Conservation (phyloP, 345 rosid species). For the Nephelium lappaceum region DNA sequence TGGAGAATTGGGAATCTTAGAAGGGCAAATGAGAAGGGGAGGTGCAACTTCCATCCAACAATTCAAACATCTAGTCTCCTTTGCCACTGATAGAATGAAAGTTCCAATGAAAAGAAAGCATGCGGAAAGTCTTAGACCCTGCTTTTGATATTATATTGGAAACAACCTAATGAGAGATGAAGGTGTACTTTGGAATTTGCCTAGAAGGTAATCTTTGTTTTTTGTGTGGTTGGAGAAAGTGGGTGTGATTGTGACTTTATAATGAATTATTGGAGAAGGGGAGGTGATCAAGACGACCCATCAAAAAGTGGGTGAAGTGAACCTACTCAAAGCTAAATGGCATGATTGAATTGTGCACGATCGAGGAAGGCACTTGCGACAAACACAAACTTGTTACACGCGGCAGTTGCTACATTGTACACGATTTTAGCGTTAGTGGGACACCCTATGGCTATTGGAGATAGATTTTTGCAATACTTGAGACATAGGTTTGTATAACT, state of each 20-base stretch:
- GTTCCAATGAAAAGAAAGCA: neutral
- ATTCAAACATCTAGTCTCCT: constrained; percentile 24
- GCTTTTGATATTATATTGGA: neutral
- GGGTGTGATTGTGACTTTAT: neutral
- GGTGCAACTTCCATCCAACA: constrained; percentile 46
- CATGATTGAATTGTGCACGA: constrained; percentile 7
- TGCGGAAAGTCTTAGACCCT: too few relatives aligned
- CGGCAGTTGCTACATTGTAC: too few relatives aligned
- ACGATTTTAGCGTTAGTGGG: too few relatives aligned
- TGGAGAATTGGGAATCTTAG: constrained; percentile 28
- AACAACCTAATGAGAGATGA: too few relatives aligned
- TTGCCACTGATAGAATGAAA: constrained; percentile 25
- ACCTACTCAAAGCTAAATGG: neutral
- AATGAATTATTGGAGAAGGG: neutral
- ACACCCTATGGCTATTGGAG: too few relatives aligned
- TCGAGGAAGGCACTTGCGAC: neutral
- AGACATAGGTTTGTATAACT: too few relatives aligned
- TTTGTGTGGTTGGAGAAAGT: neutral
- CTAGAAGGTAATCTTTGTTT: neutral
- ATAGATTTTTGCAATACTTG: too few relatives aligned
- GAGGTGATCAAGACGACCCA: too few relatives aligned
- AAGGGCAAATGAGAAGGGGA: constrained; percentile 26
- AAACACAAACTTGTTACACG: too few relatives aligned
- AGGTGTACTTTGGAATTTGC: too few relatives aligned
- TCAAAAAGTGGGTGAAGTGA: neutral